Percentiles rank a stretch among this genome's conserved stretches.
These are phyloP conservation scores for Durusdinium trenchii DNA, from an alignment of 73 alveolate genomes.

Conservation along the genomic window DNA sequence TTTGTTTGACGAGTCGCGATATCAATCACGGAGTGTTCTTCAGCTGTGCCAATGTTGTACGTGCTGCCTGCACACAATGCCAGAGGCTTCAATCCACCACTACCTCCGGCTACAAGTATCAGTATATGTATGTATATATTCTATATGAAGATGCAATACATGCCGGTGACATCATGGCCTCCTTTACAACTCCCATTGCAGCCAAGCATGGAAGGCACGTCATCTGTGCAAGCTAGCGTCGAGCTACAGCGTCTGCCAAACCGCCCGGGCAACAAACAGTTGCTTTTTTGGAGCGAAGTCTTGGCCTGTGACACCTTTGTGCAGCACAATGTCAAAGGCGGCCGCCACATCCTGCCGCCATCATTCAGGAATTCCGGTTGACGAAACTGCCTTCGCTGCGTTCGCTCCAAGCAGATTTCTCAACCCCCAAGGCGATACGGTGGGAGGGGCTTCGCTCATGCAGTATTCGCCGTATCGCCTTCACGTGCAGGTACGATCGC, in stretches of 20 bases:
- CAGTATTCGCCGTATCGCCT: neutral
- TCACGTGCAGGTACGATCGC: conserved; percentile 94
- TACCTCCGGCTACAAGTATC: no score
- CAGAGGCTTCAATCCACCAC: no score
- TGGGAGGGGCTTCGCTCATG: neutral
- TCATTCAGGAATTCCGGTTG: neutral
- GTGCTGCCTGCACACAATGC: conserved; percentile 90
- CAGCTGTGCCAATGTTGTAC: conserved; percentile 87
- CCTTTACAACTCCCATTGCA: no score
- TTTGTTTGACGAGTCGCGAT: conserved; percentile 48
- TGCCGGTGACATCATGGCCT: no score
- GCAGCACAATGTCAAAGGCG: conserved; percentile 79
- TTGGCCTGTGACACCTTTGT: conserved; percentile 89
- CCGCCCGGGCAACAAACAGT: no score
- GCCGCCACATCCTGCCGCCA: conserved; percentile 75
- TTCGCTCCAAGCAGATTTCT: neutral
- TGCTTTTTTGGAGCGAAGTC: no score
- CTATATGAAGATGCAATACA: no score
- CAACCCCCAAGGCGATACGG: neutral
- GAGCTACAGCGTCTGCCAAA: no score
- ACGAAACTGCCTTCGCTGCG: neutral
- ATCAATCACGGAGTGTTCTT: conserved; percentile 81
- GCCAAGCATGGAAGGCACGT: no score
- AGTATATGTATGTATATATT: no score
- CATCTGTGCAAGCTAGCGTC: no score